Evolutionary conservation across 345 rosid species (phyloP).

Genomic region (Firmiana major): DNA sequence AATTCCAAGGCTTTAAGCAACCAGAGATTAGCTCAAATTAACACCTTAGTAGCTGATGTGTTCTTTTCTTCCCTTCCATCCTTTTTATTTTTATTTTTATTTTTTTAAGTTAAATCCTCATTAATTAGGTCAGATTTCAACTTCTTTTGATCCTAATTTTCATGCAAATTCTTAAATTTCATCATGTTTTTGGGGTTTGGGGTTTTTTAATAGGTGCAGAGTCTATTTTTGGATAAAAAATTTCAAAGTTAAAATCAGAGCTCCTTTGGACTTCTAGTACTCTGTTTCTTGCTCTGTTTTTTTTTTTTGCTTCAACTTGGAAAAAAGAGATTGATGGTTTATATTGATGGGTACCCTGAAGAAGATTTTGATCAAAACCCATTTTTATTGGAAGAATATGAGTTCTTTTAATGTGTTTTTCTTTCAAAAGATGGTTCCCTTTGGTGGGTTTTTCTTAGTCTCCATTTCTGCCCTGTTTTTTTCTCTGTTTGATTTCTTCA

Average conservation of each 20-base stretch:
- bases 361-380: constrained; percentile 19
- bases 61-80: constrained; percentile 48
- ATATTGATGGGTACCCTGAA: constrained; percentile 27
- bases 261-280: constrained; percentile 28
- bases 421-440: constrained; percentile 28
- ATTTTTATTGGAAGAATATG: constrained; percentile 31
- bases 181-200: constrained; percentile 22
- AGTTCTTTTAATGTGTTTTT: constrained; percentile 26
- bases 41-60: constrained; percentile 45
- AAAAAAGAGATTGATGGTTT: constrained; percentile 33
- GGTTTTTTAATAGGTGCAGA: constrained; percentile 40
- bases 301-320: constrained; percentile 31
- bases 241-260: constrained; percentile 43
- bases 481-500: constrained; percentile 35
- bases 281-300: constrained; percentile 17
- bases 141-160: constrained; percentile 31
- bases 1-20: constrained; percentile 59
- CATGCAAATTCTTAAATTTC: constrained; percentile 19
- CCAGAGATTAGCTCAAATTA: constrained; percentile 33
- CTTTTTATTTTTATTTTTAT: no score
- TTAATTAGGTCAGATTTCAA: constrained; percentile 56
- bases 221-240: constrained; percentile 44
- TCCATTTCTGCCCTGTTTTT: constrained; percentile 40
- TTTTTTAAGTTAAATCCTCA: constrained; percentile 10
- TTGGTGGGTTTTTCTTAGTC: constrained; percentile 38